Evolutionary conservation across 192 early-diverging fungal species (phyloP), one percentile per base, ranked within the genome.

Genomic region (Coemansia javaensis): DNA sequence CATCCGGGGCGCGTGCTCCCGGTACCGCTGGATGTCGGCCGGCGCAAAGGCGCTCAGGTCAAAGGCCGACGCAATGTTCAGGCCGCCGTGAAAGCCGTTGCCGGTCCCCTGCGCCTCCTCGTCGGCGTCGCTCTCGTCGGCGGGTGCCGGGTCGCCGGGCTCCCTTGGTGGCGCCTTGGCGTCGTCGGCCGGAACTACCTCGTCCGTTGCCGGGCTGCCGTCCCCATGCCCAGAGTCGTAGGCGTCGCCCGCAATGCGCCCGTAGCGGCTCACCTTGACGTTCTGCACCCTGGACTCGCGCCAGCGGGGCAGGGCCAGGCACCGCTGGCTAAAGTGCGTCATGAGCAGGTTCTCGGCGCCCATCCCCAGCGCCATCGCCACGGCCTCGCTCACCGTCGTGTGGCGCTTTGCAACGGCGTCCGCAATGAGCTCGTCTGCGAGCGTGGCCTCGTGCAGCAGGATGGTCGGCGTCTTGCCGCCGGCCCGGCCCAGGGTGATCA

Each of bases 311-410:
- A 67, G 45, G 5, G 38, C 47, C 44, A 75, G 33, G 22, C 94
- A 99, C 12, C 96, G 80, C 66, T 96, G 93, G 54, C 90, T 93
- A 63, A 99, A 99, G 53, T 99, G 96, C 24, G 92, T 99, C 32
- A 99, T 66, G 24, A 99, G 57, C 14, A 90, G 77, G 47, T 82
- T 82, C 39, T 84, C 77, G 17, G 91, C 91, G 4, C 84, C 79
- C 93, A 96, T 96, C 10, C 72, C 73, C 35, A 82, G 57, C 3
- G 83, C 91, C 42, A 99, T 86, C 34, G 80, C 69, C 16, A 95
- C 81, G 0, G 93, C 90, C 75, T 98, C 96, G 32, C 75, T 64
- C 4, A 87, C 87, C 0, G 92, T 98, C 32, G 82, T 85, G 60
- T 98, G 95, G 18, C 79, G 70, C 61, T 94, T 96, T 12, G 59